phyloP scores from a whole-genome alignment of 2,329 filamentous ascomycete species.

The Aspergillus pseudotamarii region DNA sequence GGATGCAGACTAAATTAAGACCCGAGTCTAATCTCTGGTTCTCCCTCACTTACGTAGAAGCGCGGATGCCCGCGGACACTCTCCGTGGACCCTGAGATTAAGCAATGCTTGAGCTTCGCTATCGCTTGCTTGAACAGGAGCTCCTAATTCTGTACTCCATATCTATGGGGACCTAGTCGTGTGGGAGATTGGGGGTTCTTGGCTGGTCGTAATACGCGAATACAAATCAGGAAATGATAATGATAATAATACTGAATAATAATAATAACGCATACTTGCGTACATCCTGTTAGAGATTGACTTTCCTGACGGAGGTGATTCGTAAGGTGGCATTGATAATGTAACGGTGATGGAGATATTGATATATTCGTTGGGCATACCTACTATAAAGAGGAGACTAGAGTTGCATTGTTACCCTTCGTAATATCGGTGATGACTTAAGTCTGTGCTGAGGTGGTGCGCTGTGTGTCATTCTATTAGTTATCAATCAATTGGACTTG shows the following conservation, averaged over 20 bases:
- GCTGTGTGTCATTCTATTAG: background rate
- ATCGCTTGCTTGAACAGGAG: background rate
- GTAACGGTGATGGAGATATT: background rate
- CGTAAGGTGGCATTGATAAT: background rate
- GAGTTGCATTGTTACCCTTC: background rate
- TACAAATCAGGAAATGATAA: background rate
- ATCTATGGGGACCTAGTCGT: background rate
- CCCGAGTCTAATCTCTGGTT: slow-evolving; percentile 3
- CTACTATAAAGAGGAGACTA: background rate
- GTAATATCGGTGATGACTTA: background rate
- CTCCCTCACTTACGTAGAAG: background rate
- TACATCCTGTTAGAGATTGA: background rate
- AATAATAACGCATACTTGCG: background rate
- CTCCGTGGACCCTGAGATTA: slow-evolving; percentile 3
- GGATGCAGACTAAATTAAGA: background rate
- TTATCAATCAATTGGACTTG: background rate
- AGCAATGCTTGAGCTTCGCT: background rate
- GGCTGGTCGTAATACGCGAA: background rate
- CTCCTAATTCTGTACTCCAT: background rate
- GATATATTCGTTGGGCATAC: background rate
- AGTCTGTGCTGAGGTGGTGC: background rate
- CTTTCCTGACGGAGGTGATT: background rate
- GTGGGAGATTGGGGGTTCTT: background rate
- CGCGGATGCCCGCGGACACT: background rate
- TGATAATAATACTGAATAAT: background rate